Evolutionary conservation across 768 basidiomycete genomes (phyloP), one percentile per base, ranked within the genome.

Genomic region (Mycena capillaripes): DNA sequence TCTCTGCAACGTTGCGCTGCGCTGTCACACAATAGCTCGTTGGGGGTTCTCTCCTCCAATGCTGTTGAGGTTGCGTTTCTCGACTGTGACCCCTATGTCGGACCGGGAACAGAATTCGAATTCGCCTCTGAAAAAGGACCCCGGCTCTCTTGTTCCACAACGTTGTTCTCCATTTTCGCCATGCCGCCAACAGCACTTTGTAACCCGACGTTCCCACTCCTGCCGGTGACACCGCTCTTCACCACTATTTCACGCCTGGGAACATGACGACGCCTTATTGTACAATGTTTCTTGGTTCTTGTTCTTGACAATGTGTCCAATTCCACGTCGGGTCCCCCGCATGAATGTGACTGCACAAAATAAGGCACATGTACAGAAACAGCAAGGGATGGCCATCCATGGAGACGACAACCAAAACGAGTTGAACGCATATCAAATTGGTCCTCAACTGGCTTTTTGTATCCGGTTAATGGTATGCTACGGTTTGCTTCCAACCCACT

Each of bases 221-320:
- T n/a, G 14, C 50, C 48, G 23, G 62, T 52, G 34, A 52, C 34
- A 38, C 23, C 48, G 34, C 5, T 10, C 5, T 4, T 2, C 10
- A 2, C n/a, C 42, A 34, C 34, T 27, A 40, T 27, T 53, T 65
- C 63, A 65, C 63, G 63, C 63, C 63, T 65, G 63, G 27, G 63
- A 65, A 65, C 52, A 14, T 29, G 38, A 52, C 23, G 34, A 60
- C 34, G 44, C 30, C 19, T 3, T 38, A 40, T 40, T 58, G 36
- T 40, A n/a, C n/a, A n/a, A n/a, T n/a, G n/a, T n/a, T n/a, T n/a
- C n/a, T n/a, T n/a, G 23, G 11, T 0, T 36, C 32, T 63, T 63
- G 61, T 63, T 36, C 48, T 63, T n/a, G 57, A 59, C 38, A 42
- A 59, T 59, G 58, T 25, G 8, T 29, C 11, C 48, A 50, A 25